Conservation (phyloP, 1,284 basidiomycete genomes). For the Crucibulum parvulum region DNA sequence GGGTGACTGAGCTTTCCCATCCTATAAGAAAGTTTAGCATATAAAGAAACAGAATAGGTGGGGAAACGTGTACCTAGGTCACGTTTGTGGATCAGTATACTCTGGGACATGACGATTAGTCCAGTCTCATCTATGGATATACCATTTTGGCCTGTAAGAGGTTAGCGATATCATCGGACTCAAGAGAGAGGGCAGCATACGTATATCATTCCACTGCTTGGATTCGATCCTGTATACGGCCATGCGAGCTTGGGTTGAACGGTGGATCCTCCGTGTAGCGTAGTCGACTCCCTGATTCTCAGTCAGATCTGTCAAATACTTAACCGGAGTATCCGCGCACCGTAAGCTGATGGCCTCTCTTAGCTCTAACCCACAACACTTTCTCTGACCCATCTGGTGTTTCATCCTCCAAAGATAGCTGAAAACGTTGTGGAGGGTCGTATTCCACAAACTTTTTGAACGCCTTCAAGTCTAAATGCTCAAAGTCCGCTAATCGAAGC, state of each 20-base stretch:
- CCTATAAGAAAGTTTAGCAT: no score
- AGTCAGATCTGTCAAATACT: not conserved
- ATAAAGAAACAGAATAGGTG: no score
- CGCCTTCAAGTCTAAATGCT: conserved; percentile 3
- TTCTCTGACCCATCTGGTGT: conserved; percentile 13
- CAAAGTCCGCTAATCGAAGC: conserved; percentile 17
- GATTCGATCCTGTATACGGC: not conserved
- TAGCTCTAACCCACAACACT: conserved; percentile 26
- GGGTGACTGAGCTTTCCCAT: not conserved
- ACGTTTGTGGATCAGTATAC: no score
- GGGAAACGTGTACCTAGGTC: no score
- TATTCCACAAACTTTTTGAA: conserved; percentile 10
- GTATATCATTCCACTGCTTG: not conserved
- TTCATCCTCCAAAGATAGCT: conserved; percentile 20
- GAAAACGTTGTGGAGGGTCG: conserved; percentile 21
- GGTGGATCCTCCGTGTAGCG: not conserved
- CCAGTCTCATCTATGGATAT: not conserved
- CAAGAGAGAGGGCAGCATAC: conserved; percentile 9
- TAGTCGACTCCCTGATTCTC: conserved; percentile 14
- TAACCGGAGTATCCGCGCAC: conserved; percentile 9
- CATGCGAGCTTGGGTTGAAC: not conserved
- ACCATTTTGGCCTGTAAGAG: not conserved
- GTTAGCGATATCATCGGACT: no score
- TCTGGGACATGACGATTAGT: not conserved
- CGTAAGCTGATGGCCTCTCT: conserved; percentile 20